Conservation (phyloP, 2,329 filamentous ascomycete species). For the Cordyceps pruinosa region DNA sequence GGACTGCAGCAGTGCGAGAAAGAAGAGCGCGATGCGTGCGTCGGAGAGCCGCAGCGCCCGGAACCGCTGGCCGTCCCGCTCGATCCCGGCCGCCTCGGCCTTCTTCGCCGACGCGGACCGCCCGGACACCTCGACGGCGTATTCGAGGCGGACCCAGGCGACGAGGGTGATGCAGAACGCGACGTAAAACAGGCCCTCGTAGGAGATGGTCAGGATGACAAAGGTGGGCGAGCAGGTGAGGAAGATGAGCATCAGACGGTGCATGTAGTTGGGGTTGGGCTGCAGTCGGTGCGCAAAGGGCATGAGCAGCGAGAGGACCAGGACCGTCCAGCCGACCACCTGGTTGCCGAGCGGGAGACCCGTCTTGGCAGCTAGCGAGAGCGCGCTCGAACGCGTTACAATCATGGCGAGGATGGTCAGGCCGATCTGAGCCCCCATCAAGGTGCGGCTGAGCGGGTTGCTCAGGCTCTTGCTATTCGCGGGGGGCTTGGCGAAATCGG, state of each 20-base stretch:
- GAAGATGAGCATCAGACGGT: constrained; percentile 83
- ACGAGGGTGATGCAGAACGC: constrained; percentile 76
- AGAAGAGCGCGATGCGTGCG: constrained; percentile 83
- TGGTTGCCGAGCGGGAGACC: constrained; percentile 86
- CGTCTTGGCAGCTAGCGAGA: constrained; percentile 75
- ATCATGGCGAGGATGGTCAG: constrained; percentile 74
- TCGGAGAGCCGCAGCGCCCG: constrained; percentile 76
- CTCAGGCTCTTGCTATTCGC: constrained; percentile 24
- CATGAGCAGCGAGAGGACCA: constrained; percentile 67
- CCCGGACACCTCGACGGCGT: constrained; percentile 46
- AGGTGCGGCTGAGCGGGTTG: constrained; percentile 42
- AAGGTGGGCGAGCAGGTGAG: constrained; percentile 89
- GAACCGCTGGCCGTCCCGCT: constrained; percentile 23
- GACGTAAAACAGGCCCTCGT: constrained; percentile 93
- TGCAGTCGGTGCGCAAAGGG: constrained; percentile 76
- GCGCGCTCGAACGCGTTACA: constrained; percentile 79
- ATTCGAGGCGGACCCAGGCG: constrained; percentile 88
- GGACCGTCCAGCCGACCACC: constrained; percentile 72
- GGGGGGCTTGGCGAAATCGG: constrained; percentile 28
- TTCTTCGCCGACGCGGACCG: background rate
- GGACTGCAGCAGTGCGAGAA: constrained; percentile 88
- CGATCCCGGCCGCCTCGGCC: constrained; percentile 14
- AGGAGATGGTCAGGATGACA: constrained; percentile 93
- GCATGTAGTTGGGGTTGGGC: constrained; percentile 81
- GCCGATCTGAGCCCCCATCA: constrained; percentile 69